Conservation (phyloP, 2,329 filamentous ascomycete genomes). For the Ceratocystis papillata region DNA sequence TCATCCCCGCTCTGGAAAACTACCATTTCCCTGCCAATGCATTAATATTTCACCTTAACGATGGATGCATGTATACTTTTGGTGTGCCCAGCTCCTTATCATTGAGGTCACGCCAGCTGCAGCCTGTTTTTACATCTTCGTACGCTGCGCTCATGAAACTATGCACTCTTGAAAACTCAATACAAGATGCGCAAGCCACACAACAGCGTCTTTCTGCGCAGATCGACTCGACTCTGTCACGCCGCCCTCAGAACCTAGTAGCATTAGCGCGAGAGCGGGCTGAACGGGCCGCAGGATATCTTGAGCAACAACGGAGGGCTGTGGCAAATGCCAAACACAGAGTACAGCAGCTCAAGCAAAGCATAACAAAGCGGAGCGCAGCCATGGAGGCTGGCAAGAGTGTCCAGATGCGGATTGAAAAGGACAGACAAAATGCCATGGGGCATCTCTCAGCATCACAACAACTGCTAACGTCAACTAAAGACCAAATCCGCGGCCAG, state of each 20-base stretch:
- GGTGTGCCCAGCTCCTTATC: slow-evolving; percentile 31
- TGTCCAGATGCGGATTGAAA: slow-evolving; percentile 47
- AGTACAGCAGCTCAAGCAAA: slow-evolving; percentile 56
- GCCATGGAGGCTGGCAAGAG: slow-evolving; percentile 56
- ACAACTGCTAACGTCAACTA: slow-evolving; percentile 44
- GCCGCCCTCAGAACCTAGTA: slow-evolving; percentile 35
- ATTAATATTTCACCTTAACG: slow-evolving; percentile 71
- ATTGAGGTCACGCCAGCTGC: slow-evolving; percentile 42
- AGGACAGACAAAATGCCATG: slow-evolving; percentile 51
- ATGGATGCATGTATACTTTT: slow-evolving; percentile 71
- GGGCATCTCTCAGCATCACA: slow-evolving; percentile 48
- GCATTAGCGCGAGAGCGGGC: slow-evolving; percentile 42
- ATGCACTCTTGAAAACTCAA: slow-evolving; percentile 77
- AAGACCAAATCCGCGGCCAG: slow-evolving; percentile 67
- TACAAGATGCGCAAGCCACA: slow-evolving; percentile 77
- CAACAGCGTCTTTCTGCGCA: slow-evolving; percentile 64
- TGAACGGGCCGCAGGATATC: slow-evolving; percentile 41
- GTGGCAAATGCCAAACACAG: slow-evolving; percentile 51
- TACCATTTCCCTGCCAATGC: slow-evolving; percentile 71
- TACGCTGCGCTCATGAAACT: slow-evolving; percentile 83
- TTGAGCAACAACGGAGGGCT: slow-evolving; percentile 54
- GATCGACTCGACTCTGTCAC: slow-evolving; percentile 52
- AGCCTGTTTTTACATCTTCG: slow-evolving; percentile 55
- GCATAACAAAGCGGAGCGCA: slow-evolving; percentile 52
- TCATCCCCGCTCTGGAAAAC: slow-evolving; percentile 60